Base-by-base conservation (phyloP, 495 filamentous ascomycete genomes). In the Penicillium cinerascens region DNA sequence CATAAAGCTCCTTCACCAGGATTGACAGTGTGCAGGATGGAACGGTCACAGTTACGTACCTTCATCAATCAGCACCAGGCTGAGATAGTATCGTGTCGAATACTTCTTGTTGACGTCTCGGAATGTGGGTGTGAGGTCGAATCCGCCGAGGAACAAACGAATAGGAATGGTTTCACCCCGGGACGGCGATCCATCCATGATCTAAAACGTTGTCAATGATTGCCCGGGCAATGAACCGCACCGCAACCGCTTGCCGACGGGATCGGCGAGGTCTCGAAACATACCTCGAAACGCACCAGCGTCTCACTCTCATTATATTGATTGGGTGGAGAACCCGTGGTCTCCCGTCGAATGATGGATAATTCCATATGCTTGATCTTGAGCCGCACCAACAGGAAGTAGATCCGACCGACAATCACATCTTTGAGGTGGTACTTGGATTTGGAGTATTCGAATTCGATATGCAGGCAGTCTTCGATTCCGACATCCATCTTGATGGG, bases 321-420 rank as follows among this genome's bases (percentile, higher is more conserved):
- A 72, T 99, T 99, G n/a, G 93, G 93, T n/a, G 93, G 88, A 3
- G 89, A 91, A 16, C 93, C 93, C 6, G 93, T 97, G 5, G 93
- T 97, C 74, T 99, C 93, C 55, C 93, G 80, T 59, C 93, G 84
- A 66, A 99, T 99, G 60, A 99, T 99, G 53, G 89, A 93, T 43
- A 99, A 74, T 76, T 99, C 93, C 93, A 99, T 99, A 71, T 99
- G 95, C 76, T 97, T 96, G 71, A 99, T 99, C 83, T 99, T 99
- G 67, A 99, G 79, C 66, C 93, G 85, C 55, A 99, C 93, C 22
- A 99, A 80, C 58, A 99, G 76, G 76, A 99, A 99, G 78, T 97
- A 99, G 79, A 99, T 99, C 55, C 93, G 84, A 45, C 93, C 93
- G 43, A 99, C 93, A 60, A 99, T 99, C 47, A 99, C 93, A 72